Conservation (phyloP, 1,139 yeast genomes). For the Suhomyces bribrorum region DNA sequence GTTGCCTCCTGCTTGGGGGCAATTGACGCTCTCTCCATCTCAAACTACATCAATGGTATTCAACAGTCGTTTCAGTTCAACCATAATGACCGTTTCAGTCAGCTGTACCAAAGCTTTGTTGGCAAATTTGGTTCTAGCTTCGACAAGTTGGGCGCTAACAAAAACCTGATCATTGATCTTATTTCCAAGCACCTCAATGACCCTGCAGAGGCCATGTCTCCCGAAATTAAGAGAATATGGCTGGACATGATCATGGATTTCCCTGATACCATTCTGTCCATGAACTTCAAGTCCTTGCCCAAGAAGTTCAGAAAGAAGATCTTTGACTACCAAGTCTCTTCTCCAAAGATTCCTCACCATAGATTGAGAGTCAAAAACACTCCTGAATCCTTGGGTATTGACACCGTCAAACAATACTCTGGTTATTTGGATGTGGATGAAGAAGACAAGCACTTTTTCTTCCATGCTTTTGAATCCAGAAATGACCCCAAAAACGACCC, state of each 20-base stretch:
- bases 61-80: constrained; percentile 32
- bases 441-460: constrained; percentile 81
- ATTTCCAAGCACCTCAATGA: constrained; percentile 46
- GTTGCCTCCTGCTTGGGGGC: constrained; percentile 25
- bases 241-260: constrained; percentile 57
- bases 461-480: constrained; percentile 86
- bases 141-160: constrained; percentile 20
- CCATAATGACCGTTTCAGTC: constrained; percentile 17
- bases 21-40: constrained; percentile 34
- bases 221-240: constrained; percentile 57
- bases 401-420: constrained; percentile 75
- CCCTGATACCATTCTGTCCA: constrained; percentile 51
- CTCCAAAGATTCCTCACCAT: constrained; percentile 52
- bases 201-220: constrained; percentile 47
- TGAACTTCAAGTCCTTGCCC: constrained; percentile 54
- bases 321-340: constrained; percentile 59
- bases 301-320: constrained; percentile 40
- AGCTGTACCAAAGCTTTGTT: constrained; percentile 19
- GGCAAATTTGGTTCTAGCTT: constrained; percentile 19
- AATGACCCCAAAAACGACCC: constrained; percentile 88
- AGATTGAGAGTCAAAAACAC: constrained; percentile 60
- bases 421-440: constrained; percentile 76
- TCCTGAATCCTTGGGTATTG: constrained; percentile 62
- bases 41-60: constrained; percentile 28
- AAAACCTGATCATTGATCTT: constrained; percentile 27